Base-by-base conservation (phyloP, 306 rosid genomes). In the Casuarina equisetifolia region DNA sequence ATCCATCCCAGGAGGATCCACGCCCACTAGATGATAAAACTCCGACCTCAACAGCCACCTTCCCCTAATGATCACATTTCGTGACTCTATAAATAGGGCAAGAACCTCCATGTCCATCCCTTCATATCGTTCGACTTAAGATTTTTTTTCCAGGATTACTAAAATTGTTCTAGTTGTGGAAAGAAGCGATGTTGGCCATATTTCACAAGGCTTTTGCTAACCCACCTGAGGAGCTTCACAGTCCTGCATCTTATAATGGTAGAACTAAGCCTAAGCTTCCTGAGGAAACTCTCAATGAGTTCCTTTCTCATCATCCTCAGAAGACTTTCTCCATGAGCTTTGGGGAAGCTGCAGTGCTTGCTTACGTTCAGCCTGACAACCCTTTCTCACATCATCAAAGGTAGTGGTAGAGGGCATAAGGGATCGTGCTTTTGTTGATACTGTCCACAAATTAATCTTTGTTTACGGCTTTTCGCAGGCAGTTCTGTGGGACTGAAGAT, bases 211-310 rank as follows among this genome's bases (percentile, higher is more conserved):
- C 97, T 61, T 92, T 86, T 85, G 97, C 97, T 72, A 80, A 95
- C 79, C 99, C 99, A 51, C 99, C 99, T 0, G 97, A 92, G 44
- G 99, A 95, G 86, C 92, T 95, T 0, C 85, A 92, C 62, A 95
- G 99, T 48, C 99, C 99, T 52, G 94, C 94, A 3, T 95, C 99
- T n/a, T 74, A 76, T 73, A 88, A 80, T 1, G 92, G 92, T 3
- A 80, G 85, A n/a, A 88, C 87, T 78, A 87, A 80, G 77, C 97
- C 99, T 70, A 95, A 95, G 82, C 88, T 86, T 72, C 97, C 97
- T 2, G 76, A 89, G 50, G 99, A 95, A 51, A 95, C 96, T 73
- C 96, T 95, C 59, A 70, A 16, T 0, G 89, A 92, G 15, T 95
- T 95, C 70, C 91, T 90, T 35, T 82, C 93, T 7, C 96, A 80